Percentiles rank a stretch among this genome's conserved stretches.
These are phyloP conservation scores for Mortierella sp. DNA, from an alignment of 371 early-diverging fungal species.

Conservation along the genomic window DNA sequence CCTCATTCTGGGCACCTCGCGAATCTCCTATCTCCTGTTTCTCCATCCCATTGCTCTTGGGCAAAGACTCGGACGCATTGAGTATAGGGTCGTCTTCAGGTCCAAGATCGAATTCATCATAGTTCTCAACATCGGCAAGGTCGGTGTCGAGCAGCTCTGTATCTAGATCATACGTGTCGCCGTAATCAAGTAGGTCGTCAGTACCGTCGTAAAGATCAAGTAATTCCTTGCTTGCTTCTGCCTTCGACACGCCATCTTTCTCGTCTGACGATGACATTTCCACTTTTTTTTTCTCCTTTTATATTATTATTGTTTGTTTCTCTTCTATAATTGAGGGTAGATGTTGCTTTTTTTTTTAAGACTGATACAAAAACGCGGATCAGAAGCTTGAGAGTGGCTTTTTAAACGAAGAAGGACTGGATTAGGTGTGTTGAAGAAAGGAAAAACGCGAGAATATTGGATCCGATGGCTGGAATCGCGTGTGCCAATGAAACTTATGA, in stretches of 20 bases:
- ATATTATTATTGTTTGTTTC: neutral
- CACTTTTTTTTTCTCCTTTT: conserved; percentile 6
- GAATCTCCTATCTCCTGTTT: neutral
- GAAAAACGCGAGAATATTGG: too few relatives aligned
- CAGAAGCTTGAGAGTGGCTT: neutral
- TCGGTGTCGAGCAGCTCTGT: conserved; percentile 33
- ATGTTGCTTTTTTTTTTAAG: neutral
- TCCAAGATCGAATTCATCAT: conserved; percentile 39
- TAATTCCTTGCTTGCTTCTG: conserved; percentile 18
- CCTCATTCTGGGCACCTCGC: neutral
- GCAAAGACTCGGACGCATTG: neutral
- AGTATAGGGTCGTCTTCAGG: conserved; percentile 32
- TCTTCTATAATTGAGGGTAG: too few relatives aligned
- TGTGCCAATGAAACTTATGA: too few relatives aligned
- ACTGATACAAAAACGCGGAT: neutral
- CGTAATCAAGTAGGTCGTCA: conserved; percentile 46
- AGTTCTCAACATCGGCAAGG: conserved; percentile 15
- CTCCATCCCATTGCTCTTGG: neutral
- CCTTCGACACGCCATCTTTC: conserved; percentile 10
- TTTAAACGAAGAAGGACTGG: too few relatives aligned
- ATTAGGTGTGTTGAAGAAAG: too few relatives aligned
- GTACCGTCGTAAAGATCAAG: conserved; percentile 34
- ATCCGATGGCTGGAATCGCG: too few relatives aligned
- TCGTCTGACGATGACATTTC: conserved; percentile 22
- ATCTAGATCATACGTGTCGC: conserved; percentile 35